Percentiles rank a stretch among this genome's conserved stretches.
These are phyloP conservation scores for Ceratocystis cubensis DNA, from an alignment of 2,329 filamentous ascomycete genomes.

Conservation along the genomic window DNA sequence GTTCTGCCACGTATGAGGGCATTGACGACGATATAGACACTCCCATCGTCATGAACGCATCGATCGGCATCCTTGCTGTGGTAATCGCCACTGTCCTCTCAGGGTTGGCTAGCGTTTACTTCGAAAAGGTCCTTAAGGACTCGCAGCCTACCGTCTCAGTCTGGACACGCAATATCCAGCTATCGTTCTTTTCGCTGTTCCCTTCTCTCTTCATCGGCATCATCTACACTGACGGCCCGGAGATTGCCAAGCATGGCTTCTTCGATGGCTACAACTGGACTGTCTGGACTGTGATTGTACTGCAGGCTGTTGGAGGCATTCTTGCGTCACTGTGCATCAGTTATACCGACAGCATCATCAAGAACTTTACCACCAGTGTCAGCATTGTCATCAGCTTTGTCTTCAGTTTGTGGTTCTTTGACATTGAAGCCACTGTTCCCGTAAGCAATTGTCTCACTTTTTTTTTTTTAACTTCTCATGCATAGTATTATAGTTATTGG, in stretches of 20 bases:
- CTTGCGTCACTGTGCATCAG: conserved; percentile 42
- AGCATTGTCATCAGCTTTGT: conserved; percentile 81
- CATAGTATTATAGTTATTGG: conserved; percentile 10
- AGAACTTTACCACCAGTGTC: conserved; percentile 86
- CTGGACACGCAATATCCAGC: conserved; percentile 89
- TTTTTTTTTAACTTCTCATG: neutral
- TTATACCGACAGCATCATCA: conserved; percentile 58
- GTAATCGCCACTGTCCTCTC: conserved; percentile 67
- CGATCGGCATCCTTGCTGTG: conserved; percentile 66
- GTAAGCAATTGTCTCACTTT: conserved; percentile 40
- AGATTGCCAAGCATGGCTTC: conserved; percentile 74
- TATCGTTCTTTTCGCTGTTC: conserved; percentile 88
- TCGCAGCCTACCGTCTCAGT: conserved; percentile 62
- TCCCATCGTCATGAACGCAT: conserved; percentile 36
- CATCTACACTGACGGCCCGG: conserved; percentile 71
- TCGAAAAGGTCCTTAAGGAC: conserved; percentile 85
- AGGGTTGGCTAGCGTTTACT: conserved; percentile 73
- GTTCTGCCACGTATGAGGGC: conserved; percentile 82
- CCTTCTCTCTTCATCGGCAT: conserved; percentile 79
- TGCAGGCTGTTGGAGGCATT: conserved; percentile 76
- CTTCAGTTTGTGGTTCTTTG: conserved; percentile 74
- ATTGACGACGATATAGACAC: conserved; percentile 53
- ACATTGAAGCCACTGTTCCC: conserved; percentile 57
- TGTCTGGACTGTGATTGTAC: conserved; percentile 72
- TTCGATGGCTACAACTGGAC: conserved; percentile 90